phyloP scores from a whole-genome alignment of 129 eudicot genomes.

The Flaveria ramosissima region DNA sequence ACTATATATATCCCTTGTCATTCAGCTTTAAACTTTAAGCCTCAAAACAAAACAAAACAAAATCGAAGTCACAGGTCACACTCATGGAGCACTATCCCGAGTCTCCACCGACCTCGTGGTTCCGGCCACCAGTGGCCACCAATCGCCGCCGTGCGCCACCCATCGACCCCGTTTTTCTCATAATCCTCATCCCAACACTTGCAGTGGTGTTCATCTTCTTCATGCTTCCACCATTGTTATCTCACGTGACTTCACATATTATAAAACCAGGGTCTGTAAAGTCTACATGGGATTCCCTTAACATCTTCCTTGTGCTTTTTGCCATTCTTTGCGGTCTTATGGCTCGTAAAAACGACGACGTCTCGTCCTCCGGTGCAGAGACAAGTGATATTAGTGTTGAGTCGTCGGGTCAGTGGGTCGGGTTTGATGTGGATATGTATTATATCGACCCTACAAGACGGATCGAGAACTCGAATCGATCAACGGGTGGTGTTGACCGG shows the following conservation, averaged over 20 bases:
- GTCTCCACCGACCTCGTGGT: conserved; percentile 52
- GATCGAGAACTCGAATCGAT: conserved; percentile 21
- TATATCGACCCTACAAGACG: conserved; percentile 12
- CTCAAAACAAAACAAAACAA: background rate
- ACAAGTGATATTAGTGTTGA: background rate
- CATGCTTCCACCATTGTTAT: conserved; percentile 52
- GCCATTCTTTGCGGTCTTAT: conserved; percentile 81
- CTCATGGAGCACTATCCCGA: conserved; percentile 64
- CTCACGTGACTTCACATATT: conserved; percentile 46
- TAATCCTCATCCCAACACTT: conserved; percentile 56
- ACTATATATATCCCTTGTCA: conserved; percentile 18
- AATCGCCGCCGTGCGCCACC: conserved; percentile 48
- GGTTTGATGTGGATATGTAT: conserved; percentile 48
- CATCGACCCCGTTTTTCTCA: conserved; percentile 60
- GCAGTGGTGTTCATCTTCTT: conserved; percentile 44
- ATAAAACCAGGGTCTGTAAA: conserved; percentile 52
- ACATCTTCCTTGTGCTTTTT: conserved; percentile 54
- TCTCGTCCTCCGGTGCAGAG: conserved; percentile 9
- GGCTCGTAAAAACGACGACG: conserved; percentile 61
- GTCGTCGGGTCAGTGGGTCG: conserved; percentile 50
- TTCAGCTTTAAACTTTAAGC: background rate
- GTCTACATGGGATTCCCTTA: conserved; percentile 72
- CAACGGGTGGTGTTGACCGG: conserved; percentile 12
- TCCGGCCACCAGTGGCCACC: conserved; percentile 38
- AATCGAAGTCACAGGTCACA: background rate